A percentile compares a stretch with the other conserved stretches of the same genome.
Evolutionary conservation across 345 rosid species (phyloP).

Genomic region (Kandelia obovata): DNA sequence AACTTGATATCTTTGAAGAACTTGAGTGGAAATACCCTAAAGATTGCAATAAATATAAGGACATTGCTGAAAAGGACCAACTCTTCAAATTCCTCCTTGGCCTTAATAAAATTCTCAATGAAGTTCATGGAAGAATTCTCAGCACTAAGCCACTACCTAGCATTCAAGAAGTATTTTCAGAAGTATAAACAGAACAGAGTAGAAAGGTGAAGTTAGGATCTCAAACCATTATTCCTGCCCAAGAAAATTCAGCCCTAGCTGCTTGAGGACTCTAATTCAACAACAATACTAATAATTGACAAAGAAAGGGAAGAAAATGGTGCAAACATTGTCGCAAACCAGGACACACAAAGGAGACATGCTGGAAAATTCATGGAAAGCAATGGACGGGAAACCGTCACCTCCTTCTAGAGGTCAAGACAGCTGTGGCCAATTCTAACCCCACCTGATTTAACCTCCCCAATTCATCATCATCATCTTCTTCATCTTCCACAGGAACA

Average conservation of each 20-base stretch:
- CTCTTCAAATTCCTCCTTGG: neutral
- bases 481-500: too few relatives aligned
- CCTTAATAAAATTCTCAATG: neutral
- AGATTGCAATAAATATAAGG: neutral
- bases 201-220: neutral
- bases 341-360: neutral
- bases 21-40: neutral
- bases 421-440: too few relatives aligned
- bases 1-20: neutral
- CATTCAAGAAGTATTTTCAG: neutral
- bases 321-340: neutral
- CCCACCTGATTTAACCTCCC: too few relatives aligned
- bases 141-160: neutral
- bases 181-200: neutral
- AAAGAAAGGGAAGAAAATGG: neutral
- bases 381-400: neutral
- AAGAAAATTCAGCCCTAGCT: neutral
- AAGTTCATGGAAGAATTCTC: neutral
- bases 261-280: neutral
- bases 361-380: neutral
- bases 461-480: too few relatives aligned
- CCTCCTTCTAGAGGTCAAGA: too few relatives aligned
- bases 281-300: neutral
- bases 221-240: neutral
- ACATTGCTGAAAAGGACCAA: neutral